Base-by-base conservation (phyloP, 2,329 filamentous ascomycete species). In the Cercospora beticola region DNA sequence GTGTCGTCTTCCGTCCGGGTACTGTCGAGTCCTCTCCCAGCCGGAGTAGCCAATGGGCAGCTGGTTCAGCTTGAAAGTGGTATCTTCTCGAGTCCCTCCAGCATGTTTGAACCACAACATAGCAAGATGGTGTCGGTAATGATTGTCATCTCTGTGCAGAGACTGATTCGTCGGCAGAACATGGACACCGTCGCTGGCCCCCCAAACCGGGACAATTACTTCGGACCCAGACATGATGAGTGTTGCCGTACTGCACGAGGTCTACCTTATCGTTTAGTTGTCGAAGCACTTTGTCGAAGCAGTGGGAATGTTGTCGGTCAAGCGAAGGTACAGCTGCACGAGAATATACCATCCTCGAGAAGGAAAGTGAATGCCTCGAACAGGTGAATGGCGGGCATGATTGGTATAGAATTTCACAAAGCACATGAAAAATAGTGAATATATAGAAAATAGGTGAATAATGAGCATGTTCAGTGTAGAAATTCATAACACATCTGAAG, bases 21-120 rank as follows among this genome's bases (percentile, higher is more conserved):
- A 26, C 4, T 12, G 5, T 18, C 56, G 26, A 23, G 62, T 58
- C 28, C 83, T 81, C 58, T 87, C 81, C 72, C 83, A 85, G 0
- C 88, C 73, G 4, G 61, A 54, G 46, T 63, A 63, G 2, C 61
- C 61, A 8, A 28, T 14, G 1, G 61, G 61, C 43, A 63, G n/a
- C 31, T 31, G 40, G 18, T 40, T 23, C 46, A 63, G 28, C n/a
- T 31, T 63, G 28, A 54, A 63, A 18, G 46, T 36, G 2, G 52
- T 31, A 1, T 40, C 61, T 5, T 46, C 28, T 33, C 31, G 61
- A 33, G n/a, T 28, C 23, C 4, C 43, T 6, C 31, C 18, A 2
- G 18, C 28, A 5, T 56, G 43, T n/a, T 63, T 63, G 10, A n/a
- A 5, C 61, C 61, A 52, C 10, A 52, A 14, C 0, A 7, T 21